phyloP scores from a whole-genome alignment of 2,329 filamentous ascomycete species.

The Hypoxylon sp. region DNA sequence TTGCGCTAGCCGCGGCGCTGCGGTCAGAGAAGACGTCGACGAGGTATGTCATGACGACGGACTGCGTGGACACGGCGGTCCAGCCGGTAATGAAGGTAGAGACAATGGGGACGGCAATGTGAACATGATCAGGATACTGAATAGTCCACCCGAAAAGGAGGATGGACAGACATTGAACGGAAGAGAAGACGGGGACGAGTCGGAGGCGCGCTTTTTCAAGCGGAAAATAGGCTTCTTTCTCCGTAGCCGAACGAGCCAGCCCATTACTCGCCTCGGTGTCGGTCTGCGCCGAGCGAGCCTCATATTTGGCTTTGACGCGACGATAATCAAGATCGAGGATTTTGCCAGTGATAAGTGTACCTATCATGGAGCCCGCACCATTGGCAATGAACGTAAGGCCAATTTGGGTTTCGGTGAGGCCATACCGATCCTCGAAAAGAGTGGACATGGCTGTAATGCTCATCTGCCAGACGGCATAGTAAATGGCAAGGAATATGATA shows the following conservation, averaged over 20 bases:
- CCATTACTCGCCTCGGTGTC: background rate
- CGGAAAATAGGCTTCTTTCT: constrained; percentile 56
- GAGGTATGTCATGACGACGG: constrained; percentile 66
- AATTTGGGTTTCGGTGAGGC: constrained; percentile 61
- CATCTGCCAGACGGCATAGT: constrained; percentile 71
- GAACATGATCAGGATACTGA: constrained; percentile 59
- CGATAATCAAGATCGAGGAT: constrained; percentile 68
- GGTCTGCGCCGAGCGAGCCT: constrained; percentile 29
- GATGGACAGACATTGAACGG: constrained; percentile 63
- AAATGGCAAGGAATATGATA: constrained; percentile 64
- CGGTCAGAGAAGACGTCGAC: constrained; percentile 67
- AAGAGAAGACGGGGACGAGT: constrained; percentile 61
- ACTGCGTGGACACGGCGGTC: constrained; percentile 65
- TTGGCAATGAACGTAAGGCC: constrained; percentile 69
- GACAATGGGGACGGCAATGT: constrained; percentile 65
- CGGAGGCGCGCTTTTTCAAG: constrained; percentile 67
- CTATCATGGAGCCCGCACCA: constrained; percentile 68
- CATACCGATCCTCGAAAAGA: constrained; percentile 62
- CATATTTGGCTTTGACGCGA: constrained; percentile 56
- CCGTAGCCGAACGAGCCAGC: constrained; percentile 19
- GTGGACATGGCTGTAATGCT: constrained; percentile 68
- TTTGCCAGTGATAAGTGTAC: constrained; percentile 66
- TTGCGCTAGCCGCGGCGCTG: constrained; percentile 67
- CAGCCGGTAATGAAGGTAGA: constrained; percentile 68
- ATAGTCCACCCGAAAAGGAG: constrained; percentile 69